phyloP scores from a whole-genome alignment of 2,329 filamentous ascomycete species.

The Fusarium miscanthi region DNA sequence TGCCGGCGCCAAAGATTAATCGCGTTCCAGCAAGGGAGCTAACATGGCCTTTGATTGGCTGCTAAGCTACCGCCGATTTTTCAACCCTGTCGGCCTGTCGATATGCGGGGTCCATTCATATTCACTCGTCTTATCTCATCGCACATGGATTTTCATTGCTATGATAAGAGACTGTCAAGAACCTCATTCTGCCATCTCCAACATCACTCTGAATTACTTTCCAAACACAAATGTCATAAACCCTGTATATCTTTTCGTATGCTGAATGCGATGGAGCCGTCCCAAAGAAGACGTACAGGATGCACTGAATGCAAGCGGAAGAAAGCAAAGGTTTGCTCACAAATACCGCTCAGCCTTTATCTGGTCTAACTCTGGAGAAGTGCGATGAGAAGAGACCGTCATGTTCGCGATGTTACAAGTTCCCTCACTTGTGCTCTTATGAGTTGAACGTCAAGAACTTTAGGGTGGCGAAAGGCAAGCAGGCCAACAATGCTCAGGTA shows the following conservation, averaged over 20 bases:
- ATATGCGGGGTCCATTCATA: background rate
- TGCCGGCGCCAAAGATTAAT: background rate
- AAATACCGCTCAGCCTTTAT: too few relatives aligned
- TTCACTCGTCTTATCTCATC: background rate
- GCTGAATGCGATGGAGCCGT: background rate
- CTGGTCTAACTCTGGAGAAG: background rate
- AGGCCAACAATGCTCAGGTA: background rate
- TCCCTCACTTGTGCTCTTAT: slow-evolving; percentile 4
- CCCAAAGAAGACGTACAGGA: slow-evolving; percentile 9
- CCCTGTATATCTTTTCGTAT: too few relatives aligned
- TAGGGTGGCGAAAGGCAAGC: background rate
- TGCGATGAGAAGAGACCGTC: slow-evolving; percentile 14
- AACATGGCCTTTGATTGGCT: background rate
- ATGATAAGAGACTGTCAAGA: rapidly evolving
- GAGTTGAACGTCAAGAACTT: slow-evolving; percentile 6
- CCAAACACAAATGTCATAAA: background rate
- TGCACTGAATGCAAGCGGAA: slow-evolving; percentile 23
- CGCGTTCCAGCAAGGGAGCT: background rate
- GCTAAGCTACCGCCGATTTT: background rate
- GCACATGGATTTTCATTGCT: too few relatives aligned
- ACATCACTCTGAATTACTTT: rapidly evolving
- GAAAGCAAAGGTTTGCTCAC: slow-evolving; percentile 9
- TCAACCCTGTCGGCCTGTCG: background rate
- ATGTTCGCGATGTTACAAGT: slow-evolving; percentile 9
- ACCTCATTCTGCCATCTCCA: rapidly evolving